Conservation (phyloP, 73 alveolate species). For the Paramecium tetraurelia region DNA sequence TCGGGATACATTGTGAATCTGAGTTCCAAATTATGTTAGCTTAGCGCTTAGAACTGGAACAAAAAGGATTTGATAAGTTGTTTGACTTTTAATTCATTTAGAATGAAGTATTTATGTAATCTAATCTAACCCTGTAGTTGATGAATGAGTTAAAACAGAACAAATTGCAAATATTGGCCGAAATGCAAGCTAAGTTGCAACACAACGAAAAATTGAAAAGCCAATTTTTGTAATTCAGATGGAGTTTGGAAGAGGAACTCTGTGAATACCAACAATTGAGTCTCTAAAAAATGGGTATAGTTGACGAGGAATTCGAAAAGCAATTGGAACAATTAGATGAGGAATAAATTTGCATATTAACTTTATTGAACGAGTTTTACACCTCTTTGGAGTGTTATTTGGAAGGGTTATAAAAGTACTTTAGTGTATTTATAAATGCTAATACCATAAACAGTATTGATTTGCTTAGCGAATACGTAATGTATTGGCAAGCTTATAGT, state of each 20-base stretch:
- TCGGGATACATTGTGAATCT: slow-evolving; percentile 16
- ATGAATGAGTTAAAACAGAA: background rate
- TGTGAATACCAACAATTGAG: background rate
- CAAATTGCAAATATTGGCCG: background rate
- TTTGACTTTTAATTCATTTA: background rate
- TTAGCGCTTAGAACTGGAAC: slow-evolving; percentile 23
- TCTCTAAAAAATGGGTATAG: background rate
- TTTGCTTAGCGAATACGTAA: background rate
- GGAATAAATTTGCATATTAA: background rate
- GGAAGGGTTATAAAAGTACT: background rate
- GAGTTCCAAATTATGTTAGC: slow-evolving; percentile 17
- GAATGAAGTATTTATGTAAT: background rate
- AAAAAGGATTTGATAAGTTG: slow-evolving; percentile 50
- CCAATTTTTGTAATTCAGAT: background rate
- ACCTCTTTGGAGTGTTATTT: background rate
- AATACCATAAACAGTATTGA: background rate
- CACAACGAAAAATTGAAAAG: background rate
- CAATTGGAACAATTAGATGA: background rate
- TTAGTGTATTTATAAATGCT: background rate
- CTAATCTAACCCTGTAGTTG: background rate
- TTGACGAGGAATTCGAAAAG: background rate
- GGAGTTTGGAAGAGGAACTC: background rate
- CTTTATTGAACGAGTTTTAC: background rate
- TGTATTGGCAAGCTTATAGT: slow-evolving; percentile 41
- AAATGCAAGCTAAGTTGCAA: background rate